Evolutionary conservation across 1,284 basidiomycete genomes (phyloP).

Genomic region (Moesziomyces sp.): DNA sequence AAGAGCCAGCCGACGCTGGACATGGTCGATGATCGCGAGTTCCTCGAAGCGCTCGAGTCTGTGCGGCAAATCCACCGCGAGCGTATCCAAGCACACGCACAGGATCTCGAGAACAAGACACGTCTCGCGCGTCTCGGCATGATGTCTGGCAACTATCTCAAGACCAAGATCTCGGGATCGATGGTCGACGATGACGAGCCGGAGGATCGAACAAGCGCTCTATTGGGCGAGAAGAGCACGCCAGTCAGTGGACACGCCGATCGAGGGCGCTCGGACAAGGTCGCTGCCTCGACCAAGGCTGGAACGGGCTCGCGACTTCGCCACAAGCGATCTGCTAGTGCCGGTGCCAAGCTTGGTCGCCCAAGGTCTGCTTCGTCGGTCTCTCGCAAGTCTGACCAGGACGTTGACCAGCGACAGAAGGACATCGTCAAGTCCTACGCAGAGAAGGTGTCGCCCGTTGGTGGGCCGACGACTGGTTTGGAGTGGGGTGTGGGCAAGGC

Average conservation of each 20-base stretch:
- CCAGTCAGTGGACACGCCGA: neutral
- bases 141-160: conserved; percentile 30
- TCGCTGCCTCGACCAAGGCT: neutral
- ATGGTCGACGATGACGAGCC: conserved; percentile 16
- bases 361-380: conserved; percentile 6
- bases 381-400: conserved; percentile 6
- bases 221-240: neutral
- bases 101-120: conserved; percentile 31
- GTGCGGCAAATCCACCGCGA: conserved; percentile 52
- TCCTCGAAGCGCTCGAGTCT: conserved; percentile 58
- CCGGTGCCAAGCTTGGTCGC: conserved; percentile 18
- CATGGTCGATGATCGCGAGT: conserved; percentile 61
- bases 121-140: conserved; percentile 34
- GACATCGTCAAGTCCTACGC: conserved; percentile 39
- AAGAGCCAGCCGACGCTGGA: conserved; percentile 60
- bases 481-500: conserved; percentile 57
- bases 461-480: conserved; percentile 25
- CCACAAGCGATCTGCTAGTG: conserved; percentile 35
- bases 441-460: conserved; percentile 15
- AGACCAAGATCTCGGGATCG: conserved; percentile 23
- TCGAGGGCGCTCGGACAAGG: neutral
- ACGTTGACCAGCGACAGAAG: conserved; percentile 43
- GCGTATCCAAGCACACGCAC: conserved; percentile 44
- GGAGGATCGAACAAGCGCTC: neutral
- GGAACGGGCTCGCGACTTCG: neutral